Percentiles rank a stretch among this genome's conserved stretches.
phyloP scores from a whole-genome alignment of 768 basidiomycete species.

The Cyclocybe cylindracea region DNA sequence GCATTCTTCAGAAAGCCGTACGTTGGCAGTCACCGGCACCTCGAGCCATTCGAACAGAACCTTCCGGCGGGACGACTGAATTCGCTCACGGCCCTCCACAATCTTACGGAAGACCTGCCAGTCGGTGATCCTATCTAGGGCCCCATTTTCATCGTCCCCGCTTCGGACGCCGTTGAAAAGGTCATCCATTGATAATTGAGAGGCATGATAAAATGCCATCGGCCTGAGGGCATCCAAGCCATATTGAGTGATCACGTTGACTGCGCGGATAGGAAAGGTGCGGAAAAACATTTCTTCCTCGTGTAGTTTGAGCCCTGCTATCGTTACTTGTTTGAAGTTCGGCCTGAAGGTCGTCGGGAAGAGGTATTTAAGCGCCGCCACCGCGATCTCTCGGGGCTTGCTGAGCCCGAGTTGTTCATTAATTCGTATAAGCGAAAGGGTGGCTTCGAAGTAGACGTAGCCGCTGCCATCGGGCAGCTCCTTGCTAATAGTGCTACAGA shows the following conservation, averaged over 20 bases:
- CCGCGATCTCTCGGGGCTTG: background rate
- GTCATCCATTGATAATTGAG: constrained; percentile 18
- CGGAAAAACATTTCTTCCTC: constrained; percentile 11
- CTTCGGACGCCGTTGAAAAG: constrained; percentile 16
- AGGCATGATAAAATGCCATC: constrained; percentile 23
- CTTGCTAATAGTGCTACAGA: background rate
- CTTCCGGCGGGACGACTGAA: constrained; percentile 16
- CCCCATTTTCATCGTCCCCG: constrained; percentile 11
- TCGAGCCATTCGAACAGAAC: constrained; percentile 15
- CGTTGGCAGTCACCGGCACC: constrained; percentile 1
- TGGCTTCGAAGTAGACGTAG: no score
- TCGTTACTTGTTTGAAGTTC: no score
- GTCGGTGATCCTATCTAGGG: background rate
- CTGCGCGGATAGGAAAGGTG: constrained; percentile 17
- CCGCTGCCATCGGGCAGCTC: background rate
- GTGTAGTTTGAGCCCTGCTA: background rate
- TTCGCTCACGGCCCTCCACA: constrained; percentile 15
- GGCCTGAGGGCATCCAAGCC: constrained; percentile 16
- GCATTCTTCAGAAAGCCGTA: background rate
- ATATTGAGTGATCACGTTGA: constrained; percentile 15
- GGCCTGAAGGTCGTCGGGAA: constrained; percentile 2
- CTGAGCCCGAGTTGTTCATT: no score
- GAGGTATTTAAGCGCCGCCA: background rate
- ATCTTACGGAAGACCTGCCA: constrained; percentile 8
- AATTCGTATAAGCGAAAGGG: no score